Base-by-base conservation (phyloP, 2,329 filamentous ascomycete species). In the Penicillium sp. region DNA sequence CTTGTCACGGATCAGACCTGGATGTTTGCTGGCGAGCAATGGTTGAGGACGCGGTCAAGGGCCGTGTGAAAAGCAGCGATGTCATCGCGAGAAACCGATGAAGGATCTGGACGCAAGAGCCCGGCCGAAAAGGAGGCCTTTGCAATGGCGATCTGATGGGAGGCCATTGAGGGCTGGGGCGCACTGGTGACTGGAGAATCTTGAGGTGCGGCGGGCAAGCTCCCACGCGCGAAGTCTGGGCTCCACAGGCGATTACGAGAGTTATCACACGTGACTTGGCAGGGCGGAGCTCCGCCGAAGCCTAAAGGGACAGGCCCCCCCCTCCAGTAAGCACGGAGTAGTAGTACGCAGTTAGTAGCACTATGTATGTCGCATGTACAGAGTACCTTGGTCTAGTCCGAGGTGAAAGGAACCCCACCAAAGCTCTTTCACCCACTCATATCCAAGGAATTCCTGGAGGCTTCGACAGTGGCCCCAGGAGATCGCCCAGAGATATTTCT, bases 21-120 rank as follows among this genome's bases (percentile, higher is more conserved):
- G 83, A 95, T 89, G 82, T 94, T 93, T 82, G 83, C 80, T 73
- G 87, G 84, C 72, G 90, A 91, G 85, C 91, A 94, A 81, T 87
- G 85, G 78, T 83, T 79, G 73, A 91, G 79, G 70, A 85, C 84
- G 73, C 83, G 80, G 75, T 88, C 84, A 71, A 95, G 82, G 61
- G 87, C 81, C 65, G 80, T 75, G 76, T 92, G 85, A 76, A 94
- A 90, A 60, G 83, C 77, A 68, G 89, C 84, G 75, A 94, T 89
- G 61, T 89, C 85, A 70, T 87, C 85, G 73, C 89, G 87, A 52
- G 86, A 79, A 58, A 91, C 84, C 10, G 89, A 84, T 22, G 80
- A 82, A n/a, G 90, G 89, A 73, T 94, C 91, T 43, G 89, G 85
- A 63, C 89, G 88, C 60, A 94, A 84, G 45, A 94, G 86, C 10